Evolutionary conservation across 192 early-diverging fungal genomes (phyloP).

Genomic region (Gaertneriomyces semiglobifer): DNA sequence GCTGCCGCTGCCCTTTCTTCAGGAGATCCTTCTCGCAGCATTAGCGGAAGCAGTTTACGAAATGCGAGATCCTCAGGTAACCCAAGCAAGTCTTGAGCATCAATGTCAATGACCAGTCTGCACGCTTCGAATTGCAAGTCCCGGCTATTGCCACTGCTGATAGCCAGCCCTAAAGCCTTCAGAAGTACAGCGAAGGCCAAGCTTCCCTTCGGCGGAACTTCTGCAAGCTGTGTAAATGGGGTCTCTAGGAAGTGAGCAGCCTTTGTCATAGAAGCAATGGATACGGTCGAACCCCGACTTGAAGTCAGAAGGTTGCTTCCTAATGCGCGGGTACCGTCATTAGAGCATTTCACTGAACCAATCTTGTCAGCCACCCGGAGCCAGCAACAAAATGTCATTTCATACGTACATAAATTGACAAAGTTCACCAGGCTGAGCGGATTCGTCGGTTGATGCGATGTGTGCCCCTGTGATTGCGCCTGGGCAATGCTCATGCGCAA

Average conservation of each 20-base stretch:
- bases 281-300: no score
- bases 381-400: no score
- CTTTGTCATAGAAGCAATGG: constrained; percentile 5
- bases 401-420: no score
- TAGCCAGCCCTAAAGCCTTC: constrained; percentile 33
- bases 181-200: constrained; percentile 23
- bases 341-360: no score
- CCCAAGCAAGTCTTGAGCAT: constrained; percentile 28
- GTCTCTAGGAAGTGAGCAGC: constrained; percentile 36
- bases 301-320: no score
- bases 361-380: no score
- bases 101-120: constrained; percentile 33
- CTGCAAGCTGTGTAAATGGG: constrained; percentile 16
- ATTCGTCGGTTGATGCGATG: no score
- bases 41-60: constrained; percentile 35
- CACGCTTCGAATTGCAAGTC: constrained; percentile 42
- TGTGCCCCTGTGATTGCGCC: no score
- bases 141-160: constrained; percentile 28
- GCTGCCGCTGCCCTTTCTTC: constrained; percentile 40
- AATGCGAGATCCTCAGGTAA: constrained; percentile 50
- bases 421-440: no score
- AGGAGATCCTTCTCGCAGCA: constrained; percentile 28
- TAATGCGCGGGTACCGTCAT: no score
- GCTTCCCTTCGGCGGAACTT: constrained; percentile 16
- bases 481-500: no score